These are phyloP conservation scores for Phialophora chinensis DNA, from an alignment of 2,329 filamentous ascomycete species.

Conservation along the genomic window DNA sequence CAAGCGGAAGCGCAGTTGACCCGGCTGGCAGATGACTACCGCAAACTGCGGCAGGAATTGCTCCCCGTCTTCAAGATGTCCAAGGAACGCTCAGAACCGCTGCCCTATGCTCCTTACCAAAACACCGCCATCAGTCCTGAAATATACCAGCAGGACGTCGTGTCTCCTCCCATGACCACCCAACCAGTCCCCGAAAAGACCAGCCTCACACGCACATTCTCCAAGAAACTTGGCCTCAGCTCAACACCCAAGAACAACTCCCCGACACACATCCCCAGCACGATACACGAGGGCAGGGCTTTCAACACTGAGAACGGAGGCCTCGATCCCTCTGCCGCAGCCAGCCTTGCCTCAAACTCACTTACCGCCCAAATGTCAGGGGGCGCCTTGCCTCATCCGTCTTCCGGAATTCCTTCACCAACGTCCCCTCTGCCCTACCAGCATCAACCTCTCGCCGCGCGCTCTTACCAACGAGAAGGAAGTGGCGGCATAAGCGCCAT, in stretches of 20 bases:
- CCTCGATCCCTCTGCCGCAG: slow-evolving; percentile 72
- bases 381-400: slow-evolving; percentile 65
- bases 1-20: slow-evolving; percentile 82
- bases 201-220: slow-evolving; percentile 73
- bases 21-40: slow-evolving; percentile 84
- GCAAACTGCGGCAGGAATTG: slow-evolving; percentile 86
- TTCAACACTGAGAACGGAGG: slow-evolving; percentile 51
- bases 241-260: slow-evolving; percentile 74
- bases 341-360: slow-evolving; percentile 72
- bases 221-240: slow-evolving; percentile 72
- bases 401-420: slow-evolving; percentile 55
- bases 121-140: slow-evolving; percentile 42
- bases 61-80: slow-evolving; percentile 86
- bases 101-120: slow-evolving; percentile 63
- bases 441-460: slow-evolving; percentile 52
- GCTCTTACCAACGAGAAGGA: slow-evolving; percentile 50
- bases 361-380: slow-evolving; percentile 68
- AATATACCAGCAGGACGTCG: slow-evolving; percentile 41
- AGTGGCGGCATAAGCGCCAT: slow-evolving; percentile 33
- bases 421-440: slow-evolving; percentile 51
- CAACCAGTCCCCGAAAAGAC: slow-evolving; percentile 49
- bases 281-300: slow-evolving; percentile 71
- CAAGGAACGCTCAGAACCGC: slow-evolving; percentile 88
- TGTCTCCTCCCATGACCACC: slow-evolving; percentile 39
- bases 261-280: slow-evolving; percentile 71